These are phyloP conservation scores for Sarocladiaceae sp. DNA, from an alignment of 2,329 filamentous ascomycete genomes.

Conservation along the genomic window DNA sequence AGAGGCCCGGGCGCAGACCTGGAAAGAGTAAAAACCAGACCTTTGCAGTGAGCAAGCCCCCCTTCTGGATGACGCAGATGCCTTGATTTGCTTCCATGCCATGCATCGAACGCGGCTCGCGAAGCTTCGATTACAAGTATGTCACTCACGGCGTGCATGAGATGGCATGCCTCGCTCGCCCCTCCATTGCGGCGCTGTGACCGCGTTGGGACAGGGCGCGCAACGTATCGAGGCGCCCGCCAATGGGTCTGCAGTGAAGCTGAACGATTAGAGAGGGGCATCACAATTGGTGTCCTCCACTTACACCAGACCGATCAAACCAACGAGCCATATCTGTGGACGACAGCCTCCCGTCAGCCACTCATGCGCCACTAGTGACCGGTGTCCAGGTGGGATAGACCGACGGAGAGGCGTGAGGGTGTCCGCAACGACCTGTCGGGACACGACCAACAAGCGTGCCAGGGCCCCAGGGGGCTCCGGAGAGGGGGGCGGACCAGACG, in stretches of 20 bases:
- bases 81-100: not conserved
- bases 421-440: not conserved
- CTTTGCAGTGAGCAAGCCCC: not conserved
- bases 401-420: not conserved
- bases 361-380: not conserved
- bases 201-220: conserved; percentile 2
- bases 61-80: not conserved
- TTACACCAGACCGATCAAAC: not conserved
- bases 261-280: conserved; percentile 1
- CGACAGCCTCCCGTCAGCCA: not conserved
- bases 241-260: not conserved
- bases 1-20: conserved; percentile 1
- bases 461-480: not conserved
- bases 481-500: conserved; percentile 6
- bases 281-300: conserved; percentile 1
- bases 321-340: not conserved
- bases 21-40: conserved; percentile 1
- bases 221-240: not conserved
- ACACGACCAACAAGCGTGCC: too few relatives aligned
- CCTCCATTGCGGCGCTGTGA: conserved; percentile 5
- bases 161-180: not conserved
- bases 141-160: not conserved
- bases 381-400: conserved; percentile 1
- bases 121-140: not conserved
- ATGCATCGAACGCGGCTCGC: not conserved